These are phyloP conservation scores for Globisporangium echinulatum DNA, from an alignment of 352 stramenopile genomes.

Conservation along the genomic window DNA sequence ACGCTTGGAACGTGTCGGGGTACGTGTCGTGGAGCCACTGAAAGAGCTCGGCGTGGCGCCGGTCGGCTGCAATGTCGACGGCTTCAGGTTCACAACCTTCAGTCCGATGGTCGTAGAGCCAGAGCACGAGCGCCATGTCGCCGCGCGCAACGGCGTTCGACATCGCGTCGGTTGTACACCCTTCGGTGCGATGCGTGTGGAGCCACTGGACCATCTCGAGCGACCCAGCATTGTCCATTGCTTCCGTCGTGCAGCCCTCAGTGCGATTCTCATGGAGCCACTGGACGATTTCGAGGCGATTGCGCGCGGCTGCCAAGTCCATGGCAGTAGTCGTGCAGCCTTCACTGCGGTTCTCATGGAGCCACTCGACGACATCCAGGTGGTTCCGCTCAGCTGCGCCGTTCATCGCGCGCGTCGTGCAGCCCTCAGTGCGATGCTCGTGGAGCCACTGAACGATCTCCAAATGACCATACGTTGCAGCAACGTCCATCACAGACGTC, in stretches of 20 bases:
- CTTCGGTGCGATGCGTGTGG: too few species aligned
- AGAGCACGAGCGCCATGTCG: conserved; percentile 7
- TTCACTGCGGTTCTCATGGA: too few species aligned
- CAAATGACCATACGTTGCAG: neutral
- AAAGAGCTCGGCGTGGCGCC: conserved; percentile 3
- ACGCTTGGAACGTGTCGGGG: neutral
- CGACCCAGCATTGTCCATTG: too few species aligned
- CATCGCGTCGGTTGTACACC: conserved; percentile 3
- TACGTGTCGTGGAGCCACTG: conserved; percentile 1
- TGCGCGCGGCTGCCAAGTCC: too few species aligned
- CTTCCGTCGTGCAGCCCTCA: too few species aligned
- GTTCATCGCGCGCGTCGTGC: too few species aligned
- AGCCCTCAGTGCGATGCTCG: neutral
- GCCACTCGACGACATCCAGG: too few species aligned
- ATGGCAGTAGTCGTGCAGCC: too few species aligned
- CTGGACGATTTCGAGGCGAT: too few species aligned
- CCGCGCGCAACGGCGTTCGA: neutral
- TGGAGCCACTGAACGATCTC: conserved; percentile 8
- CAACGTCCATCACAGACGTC: neutral
- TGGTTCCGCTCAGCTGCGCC: too few species aligned
- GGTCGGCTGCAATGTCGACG: neutral
- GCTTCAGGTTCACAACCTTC: conserved; percentile 1
- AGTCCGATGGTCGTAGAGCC: neutral
- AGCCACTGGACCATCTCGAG: too few species aligned
- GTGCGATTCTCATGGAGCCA: too few species aligned